These are phyloP conservation scores for Blastobotrys illinoisensis DNA, from an alignment of 1,139 yeast species.

Conservation along the genomic window DNA sequence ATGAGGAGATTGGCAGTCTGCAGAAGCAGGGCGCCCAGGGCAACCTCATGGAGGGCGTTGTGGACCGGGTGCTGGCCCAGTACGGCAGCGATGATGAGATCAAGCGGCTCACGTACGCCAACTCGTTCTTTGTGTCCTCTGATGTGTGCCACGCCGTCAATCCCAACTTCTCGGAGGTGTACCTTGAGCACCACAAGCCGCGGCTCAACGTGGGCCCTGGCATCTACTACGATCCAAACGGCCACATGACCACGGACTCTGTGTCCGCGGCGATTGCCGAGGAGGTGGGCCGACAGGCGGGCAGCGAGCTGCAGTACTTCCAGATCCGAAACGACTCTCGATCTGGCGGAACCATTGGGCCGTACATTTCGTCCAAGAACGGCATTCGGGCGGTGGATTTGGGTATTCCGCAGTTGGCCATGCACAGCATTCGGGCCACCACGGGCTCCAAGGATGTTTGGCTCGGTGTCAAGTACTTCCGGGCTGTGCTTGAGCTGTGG, in stretches of 20 bases:
- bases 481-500: conserved; percentile 59
- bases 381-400: conserved; percentile 74
- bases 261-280: conserved; percentile 56
- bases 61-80: conserved; percentile 57
- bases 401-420: conserved; percentile 72
- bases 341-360: conserved; percentile 81
- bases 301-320: conserved; percentile 49
- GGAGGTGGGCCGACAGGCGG: conserved; percentile 50
- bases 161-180: conserved; percentile 70
- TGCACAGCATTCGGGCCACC: conserved; percentile 78
- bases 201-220: conserved; percentile 67
- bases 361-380: conserved; percentile 53
- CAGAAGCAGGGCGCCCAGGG: conserved; percentile 94
- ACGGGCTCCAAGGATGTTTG: conserved; percentile 68
- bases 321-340: conserved; percentile 59
- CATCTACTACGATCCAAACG: conserved; percentile 60
- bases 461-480: conserved; percentile 59
- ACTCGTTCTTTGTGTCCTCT: conserved; percentile 79
- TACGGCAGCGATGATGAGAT: conserved; percentile 44
- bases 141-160: conserved; percentile 95
- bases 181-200: conserved; percentile 63
- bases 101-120: conserved; percentile 34
- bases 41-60: conserved; percentile 70
- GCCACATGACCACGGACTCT: conserved; percentile 68
- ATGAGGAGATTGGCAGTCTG: conserved; percentile 86